These are phyloP conservation scores for Trichoderma parareesei DNA, from an alignment of 495 filamentous ascomycete genomes.

Conservation along the genomic window DNA sequence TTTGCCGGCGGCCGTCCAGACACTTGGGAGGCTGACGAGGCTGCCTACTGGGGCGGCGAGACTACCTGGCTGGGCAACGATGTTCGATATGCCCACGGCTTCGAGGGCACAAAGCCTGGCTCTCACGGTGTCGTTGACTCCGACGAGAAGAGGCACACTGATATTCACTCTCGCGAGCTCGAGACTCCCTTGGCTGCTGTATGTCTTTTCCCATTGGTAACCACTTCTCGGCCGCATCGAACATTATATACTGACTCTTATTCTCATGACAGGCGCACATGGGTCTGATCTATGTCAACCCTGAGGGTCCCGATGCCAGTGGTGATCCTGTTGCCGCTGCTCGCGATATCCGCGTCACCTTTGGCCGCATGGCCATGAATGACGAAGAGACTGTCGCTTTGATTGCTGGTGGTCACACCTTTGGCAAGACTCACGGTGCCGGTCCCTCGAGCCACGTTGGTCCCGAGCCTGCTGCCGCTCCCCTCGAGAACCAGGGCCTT, in stretches of 20 bases:
- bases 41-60: conserved; percentile 68
- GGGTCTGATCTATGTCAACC: conserved; percentile 73
- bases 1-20: conserved; percentile 63
- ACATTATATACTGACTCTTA: not conserved
- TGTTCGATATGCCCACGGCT: conserved; percentile 49
- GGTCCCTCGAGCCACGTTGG: conserved; percentile 49
- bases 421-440: conserved; percentile 70
- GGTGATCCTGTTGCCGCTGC: conserved; percentile 61
- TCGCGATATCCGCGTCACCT: conserved; percentile 60
- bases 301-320: conserved; percentile 62
- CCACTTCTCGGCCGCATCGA: not conserved
- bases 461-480: conserved; percentile 53
- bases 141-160: not conserved
- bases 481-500: conserved; percentile 54
- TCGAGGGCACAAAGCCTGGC: conserved; percentile 28
- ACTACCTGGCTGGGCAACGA: conserved; percentile 64
- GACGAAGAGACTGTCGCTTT: conserved; percentile 69
- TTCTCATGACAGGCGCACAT: conserved; percentile 38
- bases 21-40: conserved; percentile 63
- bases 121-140: conserved; percentile 34
- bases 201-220: not conserved
- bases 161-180: conserved; percentile 39
- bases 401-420: conserved; percentile 66
- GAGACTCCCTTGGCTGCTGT: conserved; percentile 53
- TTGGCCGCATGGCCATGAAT: conserved; percentile 70